Conservation (phyloP, 345 rosid genomes). For the Viola odorata region DNA sequence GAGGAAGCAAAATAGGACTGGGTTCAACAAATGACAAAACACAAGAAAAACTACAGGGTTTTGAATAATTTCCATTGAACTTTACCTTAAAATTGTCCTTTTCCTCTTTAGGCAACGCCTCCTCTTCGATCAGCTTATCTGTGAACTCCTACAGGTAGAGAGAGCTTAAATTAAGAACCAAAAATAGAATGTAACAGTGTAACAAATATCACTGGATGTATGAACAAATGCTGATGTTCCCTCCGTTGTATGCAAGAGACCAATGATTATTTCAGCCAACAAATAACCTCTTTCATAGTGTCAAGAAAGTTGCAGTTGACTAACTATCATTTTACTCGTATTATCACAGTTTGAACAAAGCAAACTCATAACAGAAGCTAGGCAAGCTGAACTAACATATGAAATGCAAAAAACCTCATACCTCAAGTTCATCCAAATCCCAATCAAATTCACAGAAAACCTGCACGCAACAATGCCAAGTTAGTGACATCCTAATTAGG, state of each 20-base stretch:
- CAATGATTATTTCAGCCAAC: too few relatives aligned
- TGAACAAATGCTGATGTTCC: too few relatives aligned
- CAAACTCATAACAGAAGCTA: conserved; percentile 3
- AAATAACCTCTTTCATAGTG: too few relatives aligned
- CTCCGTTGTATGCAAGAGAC: too few relatives aligned
- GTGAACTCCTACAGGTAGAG: conserved; percentile 59
- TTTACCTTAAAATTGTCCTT: conserved; percentile 76
- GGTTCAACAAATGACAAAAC: not conserved
- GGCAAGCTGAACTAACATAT: not conserved
- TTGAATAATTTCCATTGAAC: conserved; percentile 4
- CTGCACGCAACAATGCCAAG: conserved; percentile 45
- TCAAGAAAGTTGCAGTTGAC: too few relatives aligned
- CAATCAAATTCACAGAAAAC: conserved; percentile 92
- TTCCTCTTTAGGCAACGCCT: conserved; percentile 65
- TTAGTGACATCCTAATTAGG: not conserved
- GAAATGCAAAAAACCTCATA: conserved; percentile 23
- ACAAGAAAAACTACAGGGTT: conserved; percentile 5
- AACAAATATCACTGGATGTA: too few relatives aligned
- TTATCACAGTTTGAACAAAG: not conserved
- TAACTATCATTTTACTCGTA: too few relatives aligned
- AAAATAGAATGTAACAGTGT: too few relatives aligned
- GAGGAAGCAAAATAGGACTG: conserved; percentile 6
- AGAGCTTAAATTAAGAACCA: conserved; percentile 14
- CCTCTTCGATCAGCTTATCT: conserved; percentile 53
- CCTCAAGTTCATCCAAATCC: conserved; percentile 86